phyloP scores from a whole-genome alignment of 2,329 filamentous ascomycete species.

The Zopfia rhizophila region DNA sequence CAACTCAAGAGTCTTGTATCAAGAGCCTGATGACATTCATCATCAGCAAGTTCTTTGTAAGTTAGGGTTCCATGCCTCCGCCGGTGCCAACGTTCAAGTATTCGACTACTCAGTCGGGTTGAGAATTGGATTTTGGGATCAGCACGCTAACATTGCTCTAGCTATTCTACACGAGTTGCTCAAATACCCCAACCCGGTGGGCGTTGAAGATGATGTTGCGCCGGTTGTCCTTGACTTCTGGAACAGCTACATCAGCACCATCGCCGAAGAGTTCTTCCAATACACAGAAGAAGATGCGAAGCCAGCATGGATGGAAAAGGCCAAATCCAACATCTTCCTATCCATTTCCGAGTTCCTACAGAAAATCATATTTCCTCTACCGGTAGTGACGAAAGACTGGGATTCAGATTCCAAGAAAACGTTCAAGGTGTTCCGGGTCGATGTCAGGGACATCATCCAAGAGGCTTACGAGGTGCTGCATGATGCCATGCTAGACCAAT shows the following conservation, averaged over 20 bases:
- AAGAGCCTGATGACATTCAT: slow-evolving; percentile 56
- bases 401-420: slow-evolving; percentile 73
- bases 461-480: slow-evolving; percentile 71
- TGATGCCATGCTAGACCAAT: slow-evolving; percentile 56
- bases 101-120: neutral
- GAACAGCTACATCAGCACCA: slow-evolving; percentile 77
- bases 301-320: slow-evolving; percentile 67
- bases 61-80: slow-evolving; percentile 11
- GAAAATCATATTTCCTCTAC: slow-evolving; percentile 75
- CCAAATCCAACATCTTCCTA: slow-evolving; percentile 69
- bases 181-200: slow-evolving; percentile 71
- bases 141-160: slow-evolving; percentile 24
- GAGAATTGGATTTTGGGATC: no score
- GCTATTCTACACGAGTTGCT: slow-evolving; percentile 72
- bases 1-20: slow-evolving; percentile 53
- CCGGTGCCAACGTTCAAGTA: neutral
- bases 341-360: slow-evolving; percentile 73
- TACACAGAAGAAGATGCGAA: slow-evolving; percentile 47
- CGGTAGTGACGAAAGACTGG: slow-evolving; percentile 70
- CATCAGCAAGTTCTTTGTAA: slow-evolving; percentile 50
- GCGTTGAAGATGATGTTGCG: slow-evolving; percentile 79
- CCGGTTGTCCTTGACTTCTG: slow-evolving; percentile 82
- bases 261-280: slow-evolving; percentile 63
- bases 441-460: slow-evolving; percentile 81
- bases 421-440: slow-evolving; percentile 78